phyloP scores from a whole-genome alignment of 2,329 filamentous ascomycete genomes.

The Penicillium hesseltinei region DNA sequence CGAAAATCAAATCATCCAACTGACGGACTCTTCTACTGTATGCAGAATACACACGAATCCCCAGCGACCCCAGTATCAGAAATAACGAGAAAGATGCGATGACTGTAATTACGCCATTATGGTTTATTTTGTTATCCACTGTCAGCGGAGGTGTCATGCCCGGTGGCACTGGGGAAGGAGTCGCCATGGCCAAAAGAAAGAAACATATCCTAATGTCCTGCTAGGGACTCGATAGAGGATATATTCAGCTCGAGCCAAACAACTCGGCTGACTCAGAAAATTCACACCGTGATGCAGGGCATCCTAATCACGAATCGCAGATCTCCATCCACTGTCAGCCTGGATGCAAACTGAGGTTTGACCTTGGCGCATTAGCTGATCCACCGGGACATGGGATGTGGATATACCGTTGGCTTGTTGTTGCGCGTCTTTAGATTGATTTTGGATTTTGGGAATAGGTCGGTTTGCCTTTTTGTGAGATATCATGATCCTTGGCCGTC shows the following conservation, averaged over 20 bases:
- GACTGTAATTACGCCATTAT: constrained; percentile 44
- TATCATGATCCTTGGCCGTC: neutral
- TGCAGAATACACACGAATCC: constrained; percentile 42
- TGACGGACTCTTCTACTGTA: constrained; percentile 30
- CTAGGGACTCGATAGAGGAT: neutral
- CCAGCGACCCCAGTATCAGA: constrained; percentile 40
- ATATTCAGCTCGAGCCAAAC: constrained; percentile 1
- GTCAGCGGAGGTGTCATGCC: constrained; percentile 36
- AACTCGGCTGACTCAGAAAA: neutral
- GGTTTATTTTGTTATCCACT: constrained; percentile 38
- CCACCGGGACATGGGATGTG: neutral
- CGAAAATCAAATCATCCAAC: constrained; percentile 38
- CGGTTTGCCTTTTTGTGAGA: too few species aligned
- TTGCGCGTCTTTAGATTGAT: neutral
- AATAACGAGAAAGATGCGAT: constrained; percentile 40
- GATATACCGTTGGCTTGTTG: neutral
- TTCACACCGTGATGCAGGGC: neutral
- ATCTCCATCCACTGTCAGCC: neutral
- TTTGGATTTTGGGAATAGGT: neutral
- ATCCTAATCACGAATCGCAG: neutral
- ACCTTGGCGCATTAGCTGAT: neutral
- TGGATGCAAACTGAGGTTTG: neutral
- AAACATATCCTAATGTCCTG: neutral
- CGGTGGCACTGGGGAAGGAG: constrained; percentile 9
- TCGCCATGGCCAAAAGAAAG: constrained; percentile 3